A percentile compares a stretch with the other conserved stretches of the same genome.
phyloP scores from a whole-genome alignment of 257 asterid species.

The Petrea volubilis region DNA sequence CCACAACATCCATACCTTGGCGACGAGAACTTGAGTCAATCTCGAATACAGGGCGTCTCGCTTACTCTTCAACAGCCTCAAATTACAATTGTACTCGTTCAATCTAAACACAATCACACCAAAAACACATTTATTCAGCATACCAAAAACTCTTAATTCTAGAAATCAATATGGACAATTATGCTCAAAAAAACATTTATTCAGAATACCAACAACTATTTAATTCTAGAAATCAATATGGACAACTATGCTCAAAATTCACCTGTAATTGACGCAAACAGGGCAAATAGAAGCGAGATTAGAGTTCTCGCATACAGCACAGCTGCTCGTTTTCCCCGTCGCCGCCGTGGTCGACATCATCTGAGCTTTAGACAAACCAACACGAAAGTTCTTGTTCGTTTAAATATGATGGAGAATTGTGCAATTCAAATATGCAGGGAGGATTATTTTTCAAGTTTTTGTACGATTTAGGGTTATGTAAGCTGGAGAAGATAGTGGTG shows the following conservation, averaged over 20 bases:
- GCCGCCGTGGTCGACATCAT: slow-evolving; percentile 41
- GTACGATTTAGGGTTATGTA: no score
- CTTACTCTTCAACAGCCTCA: slow-evolving; percentile 62
- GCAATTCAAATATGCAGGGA: no score
- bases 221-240: neutral
- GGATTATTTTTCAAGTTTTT: no score
- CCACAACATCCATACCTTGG: slow-evolving; percentile 53
- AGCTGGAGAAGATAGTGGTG: no score
- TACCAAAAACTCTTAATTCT: neutral
- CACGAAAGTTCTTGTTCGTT: neutral
- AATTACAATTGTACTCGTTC: slow-evolving; percentile 56
- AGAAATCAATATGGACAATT: neutral
- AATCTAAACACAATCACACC: slow-evolving; percentile 51
- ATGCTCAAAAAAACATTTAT: slow-evolving; percentile 15
- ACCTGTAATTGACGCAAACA: slow-evolving; percentile 87
- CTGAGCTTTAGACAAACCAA: slow-evolving; percentile 8
- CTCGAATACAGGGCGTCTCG: slow-evolving; percentile 69
- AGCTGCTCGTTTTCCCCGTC: slow-evolving; percentile 55
- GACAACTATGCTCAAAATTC: neutral
- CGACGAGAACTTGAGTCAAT: slow-evolving; percentile 81
- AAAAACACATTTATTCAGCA: slow-evolving; percentile 14
- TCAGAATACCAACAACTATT: neutral
- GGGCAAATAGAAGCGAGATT: slow-evolving; percentile 90
- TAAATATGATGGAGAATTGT: no score
- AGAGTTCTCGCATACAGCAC: slow-evolving; percentile 79